Evolutionary conservation across 2,329 filamentous ascomycete genomes (phyloP).

Genomic region (Aspergillus unguis): DNA sequence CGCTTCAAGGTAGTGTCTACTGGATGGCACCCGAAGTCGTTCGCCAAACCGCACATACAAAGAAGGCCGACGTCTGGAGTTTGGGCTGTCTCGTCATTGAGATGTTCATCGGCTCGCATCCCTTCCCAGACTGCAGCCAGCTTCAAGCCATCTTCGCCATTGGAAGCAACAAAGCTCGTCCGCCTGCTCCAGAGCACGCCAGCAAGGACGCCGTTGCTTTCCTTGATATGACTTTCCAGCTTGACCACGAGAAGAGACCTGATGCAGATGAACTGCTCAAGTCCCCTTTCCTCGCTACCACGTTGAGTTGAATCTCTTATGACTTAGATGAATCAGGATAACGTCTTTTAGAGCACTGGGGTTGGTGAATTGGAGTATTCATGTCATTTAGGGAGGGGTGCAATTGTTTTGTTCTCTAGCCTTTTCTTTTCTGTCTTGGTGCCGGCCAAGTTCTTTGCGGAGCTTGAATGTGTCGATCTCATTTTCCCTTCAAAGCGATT

Average conservation of each 20-base stretch:
- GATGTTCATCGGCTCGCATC: constrained; percentile 97
- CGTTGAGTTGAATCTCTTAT: constrained; percentile 54
- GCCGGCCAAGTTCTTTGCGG: not conserved
- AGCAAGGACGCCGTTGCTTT: constrained; percentile 82
- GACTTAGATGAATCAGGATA: not conserved
- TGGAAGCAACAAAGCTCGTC: constrained; percentile 78
- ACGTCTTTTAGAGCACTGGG: not conserved
- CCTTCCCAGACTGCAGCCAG: constrained; percentile 95
- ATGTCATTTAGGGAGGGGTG: not conserved
- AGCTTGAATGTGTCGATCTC: not conserved
- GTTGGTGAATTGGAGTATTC: constrained; percentile 14
- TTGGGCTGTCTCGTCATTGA: constrained; percentile 94
- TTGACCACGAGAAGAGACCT: constrained; percentile 88
- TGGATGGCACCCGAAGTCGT: constrained; percentile 99
- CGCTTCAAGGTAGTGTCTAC: constrained; percentile 94
- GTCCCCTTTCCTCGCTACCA: constrained; percentile 70
- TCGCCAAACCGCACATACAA: constrained; percentile 94
- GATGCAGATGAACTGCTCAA: constrained; percentile 86
- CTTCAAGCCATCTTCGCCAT: constrained; percentile 99
- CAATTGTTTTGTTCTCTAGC: not conserved
- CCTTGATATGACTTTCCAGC: constrained; percentile 85
- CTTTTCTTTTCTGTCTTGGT: constrained; percentile 5
- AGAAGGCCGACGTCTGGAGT: constrained; percentile 98
- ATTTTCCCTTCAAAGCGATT: not conserved
- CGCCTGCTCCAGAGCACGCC: constrained; percentile 81